phyloP scores from a whole-genome alignment of 345 rosid genomes.

The Anacardium occidentale region DNA sequence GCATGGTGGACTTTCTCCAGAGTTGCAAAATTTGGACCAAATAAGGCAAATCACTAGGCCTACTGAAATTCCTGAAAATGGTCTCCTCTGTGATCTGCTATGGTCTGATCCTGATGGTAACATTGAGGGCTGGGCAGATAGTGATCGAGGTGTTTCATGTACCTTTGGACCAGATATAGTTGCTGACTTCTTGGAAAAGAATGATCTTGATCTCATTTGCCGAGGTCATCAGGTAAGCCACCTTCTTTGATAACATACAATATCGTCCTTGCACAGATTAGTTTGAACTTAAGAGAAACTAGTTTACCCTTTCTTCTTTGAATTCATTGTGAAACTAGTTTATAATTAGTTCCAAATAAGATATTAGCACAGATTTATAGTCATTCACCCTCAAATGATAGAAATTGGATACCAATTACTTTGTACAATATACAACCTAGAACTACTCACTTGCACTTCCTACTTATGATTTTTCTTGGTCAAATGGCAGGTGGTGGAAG shows the following conservation, averaged over 20 bases:
- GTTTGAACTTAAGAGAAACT: not conserved
- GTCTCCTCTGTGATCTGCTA: conserved; percentile 91
- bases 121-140: conserved; percentile 73
- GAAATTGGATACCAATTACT: not conserved
- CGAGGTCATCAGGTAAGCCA: conserved; percentile 90
- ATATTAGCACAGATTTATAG: not conserved
- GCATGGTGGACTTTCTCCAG: conserved; percentile 98
- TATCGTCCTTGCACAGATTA: no score
- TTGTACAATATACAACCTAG: not conserved
- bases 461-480: conserved; percentile 16
- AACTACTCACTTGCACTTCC: not conserved
- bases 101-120: conserved; percentile 95
- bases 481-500: conserved; percentile 86
- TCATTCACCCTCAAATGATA: not conserved
- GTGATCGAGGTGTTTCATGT: conserved; percentile 90
- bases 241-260: not conserved
- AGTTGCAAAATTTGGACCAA: conserved; percentile 65
- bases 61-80: conserved; percentile 82
- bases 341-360: not conserved
- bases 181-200: conserved; percentile 82
- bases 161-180: conserved; percentile 86
- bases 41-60: conserved; percentile 82
- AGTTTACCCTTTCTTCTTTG: not conserved
- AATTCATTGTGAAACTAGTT: not conserved
- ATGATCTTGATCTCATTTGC: conserved; percentile 93